These are phyloP conservation scores for Yueomyces sinensis DNA, from an alignment of 805 yeast genomes.

Conservation along the genomic window DNA sequence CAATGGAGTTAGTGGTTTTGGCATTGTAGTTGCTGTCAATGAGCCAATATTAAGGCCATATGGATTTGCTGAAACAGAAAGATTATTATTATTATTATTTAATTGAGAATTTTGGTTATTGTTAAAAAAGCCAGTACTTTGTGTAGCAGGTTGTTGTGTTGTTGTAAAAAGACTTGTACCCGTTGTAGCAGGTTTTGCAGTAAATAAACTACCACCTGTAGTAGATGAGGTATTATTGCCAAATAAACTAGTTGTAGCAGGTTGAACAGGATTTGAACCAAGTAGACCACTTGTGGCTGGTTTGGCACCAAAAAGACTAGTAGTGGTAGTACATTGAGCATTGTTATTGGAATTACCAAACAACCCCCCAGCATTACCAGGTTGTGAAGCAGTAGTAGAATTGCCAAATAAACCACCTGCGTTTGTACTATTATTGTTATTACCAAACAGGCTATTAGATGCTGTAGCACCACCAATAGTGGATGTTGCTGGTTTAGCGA, in stretches of 20 bases:
- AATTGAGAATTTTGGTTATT: neutral
- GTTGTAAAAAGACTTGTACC: neutral
- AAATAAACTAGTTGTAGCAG: slow-evolving; percentile 4
- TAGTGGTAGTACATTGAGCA: slow-evolving; percentile 1
- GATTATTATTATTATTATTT: slow-evolving; percentile 6
- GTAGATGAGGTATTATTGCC: slow-evolving; percentile 1
- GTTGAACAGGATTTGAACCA: slow-evolving; percentile 7
- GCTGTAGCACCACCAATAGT: slow-evolving; percentile 2
- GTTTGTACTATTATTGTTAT: neutral
- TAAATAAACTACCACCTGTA: neutral
- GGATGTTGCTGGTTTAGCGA: slow-evolving; percentile 2
- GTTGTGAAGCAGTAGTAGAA: neutral
- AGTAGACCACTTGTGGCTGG: slow-evolving; percentile 7
- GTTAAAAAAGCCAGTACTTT: neutral
- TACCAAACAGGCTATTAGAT: slow-evolving; percentile 5
- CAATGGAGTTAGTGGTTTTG: slow-evolving; percentile 25
- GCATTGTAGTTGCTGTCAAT: slow-evolving; percentile 20
- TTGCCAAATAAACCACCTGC: neutral
- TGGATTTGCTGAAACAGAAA: slow-evolving; percentile 11
- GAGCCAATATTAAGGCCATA: slow-evolving; percentile 21
- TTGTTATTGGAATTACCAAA: neutral
- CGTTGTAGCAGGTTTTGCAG: neutral
- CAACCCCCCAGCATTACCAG: neutral
- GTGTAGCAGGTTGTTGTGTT: neutral
- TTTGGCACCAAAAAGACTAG: slow-evolving; percentile 8